phyloP scores from a whole-genome alignment of 2,329 filamentous ascomycete genomes.

The Lecanicillium sp. region DNA sequence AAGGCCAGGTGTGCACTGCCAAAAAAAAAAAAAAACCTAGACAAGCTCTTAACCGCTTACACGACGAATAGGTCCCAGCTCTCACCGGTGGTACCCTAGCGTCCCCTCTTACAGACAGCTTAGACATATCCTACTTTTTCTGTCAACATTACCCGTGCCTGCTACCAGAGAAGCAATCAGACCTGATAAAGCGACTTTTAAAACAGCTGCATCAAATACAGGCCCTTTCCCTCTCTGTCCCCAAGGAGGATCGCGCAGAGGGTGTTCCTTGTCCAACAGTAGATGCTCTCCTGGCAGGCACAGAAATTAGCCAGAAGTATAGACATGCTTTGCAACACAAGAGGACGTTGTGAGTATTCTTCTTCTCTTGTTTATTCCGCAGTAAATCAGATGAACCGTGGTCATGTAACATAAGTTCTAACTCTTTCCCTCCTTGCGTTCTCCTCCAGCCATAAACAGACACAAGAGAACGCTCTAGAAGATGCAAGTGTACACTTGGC shows the following conservation, averaged over 20 bases:
- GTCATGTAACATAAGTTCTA: neutral
- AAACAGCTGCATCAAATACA: neutral
- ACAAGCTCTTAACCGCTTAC: too few relatives aligned
- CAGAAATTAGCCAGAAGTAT: slow-evolving; percentile 1
- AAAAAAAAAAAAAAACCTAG: slow-evolving; percentile 1
- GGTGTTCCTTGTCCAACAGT: slow-evolving; percentile 1
- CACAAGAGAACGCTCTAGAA: slow-evolving; percentile 1
- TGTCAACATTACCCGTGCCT: slow-evolving; percentile 1
- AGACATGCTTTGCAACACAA: slow-evolving; percentile 3
- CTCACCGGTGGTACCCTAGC: slow-evolving; percentile 1
- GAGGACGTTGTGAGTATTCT: slow-evolving; percentile 2
- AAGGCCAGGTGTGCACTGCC: slow-evolving; percentile 16
- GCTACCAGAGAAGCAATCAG: neutral
- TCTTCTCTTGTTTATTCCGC: neutral
- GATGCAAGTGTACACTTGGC: slow-evolving; percentile 1
- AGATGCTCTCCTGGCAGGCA: neutral
- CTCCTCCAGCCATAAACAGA: neutral
- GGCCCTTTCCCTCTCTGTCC: neutral
- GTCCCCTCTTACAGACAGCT: slow-evolving; percentile 3
- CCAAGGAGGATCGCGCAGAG: slow-evolving; percentile 1
- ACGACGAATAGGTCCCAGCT: slow-evolving; percentile 6
- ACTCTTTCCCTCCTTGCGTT: neutral
- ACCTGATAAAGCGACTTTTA: neutral
- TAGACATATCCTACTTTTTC: slow-evolving; percentile 6
- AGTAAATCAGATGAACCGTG: neutral